Percentiles rank a stretch among this genome's conserved stretches.
Conservation (phyloP, 2,329 filamentous ascomycete genomes). For the Dactylonectria macrodidyma region DNA sequence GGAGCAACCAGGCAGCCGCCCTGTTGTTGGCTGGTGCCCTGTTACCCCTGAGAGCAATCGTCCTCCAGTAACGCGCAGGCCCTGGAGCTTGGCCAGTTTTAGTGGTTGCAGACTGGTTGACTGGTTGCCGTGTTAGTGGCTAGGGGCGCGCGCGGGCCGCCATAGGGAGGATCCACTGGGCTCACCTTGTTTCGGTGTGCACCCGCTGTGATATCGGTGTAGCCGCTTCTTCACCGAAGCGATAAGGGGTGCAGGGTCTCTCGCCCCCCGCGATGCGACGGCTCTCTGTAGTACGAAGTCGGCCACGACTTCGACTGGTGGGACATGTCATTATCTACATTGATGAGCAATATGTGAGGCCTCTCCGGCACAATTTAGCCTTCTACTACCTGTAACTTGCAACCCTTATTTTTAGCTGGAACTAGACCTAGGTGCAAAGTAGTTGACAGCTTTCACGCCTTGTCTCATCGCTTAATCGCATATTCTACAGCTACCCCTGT, state of each 20-base stretch:
- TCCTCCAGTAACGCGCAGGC: conserved; percentile 5
- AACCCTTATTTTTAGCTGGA: no score
- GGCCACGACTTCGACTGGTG: neutral
- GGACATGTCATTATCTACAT: no score
- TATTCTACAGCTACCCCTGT: conserved; percentile 31
- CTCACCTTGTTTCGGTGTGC: conserved; percentile 6
- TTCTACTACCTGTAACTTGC: neutral
- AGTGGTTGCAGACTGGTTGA: conserved; percentile 15
- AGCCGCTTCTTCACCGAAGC: conserved; percentile 14
- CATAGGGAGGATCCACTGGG: neutral
- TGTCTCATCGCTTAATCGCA: conserved; percentile 41
- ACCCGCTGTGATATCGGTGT: conserved; percentile 13
- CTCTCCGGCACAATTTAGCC: neutral
- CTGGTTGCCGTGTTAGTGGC: conserved; percentile 16
- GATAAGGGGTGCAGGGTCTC: conserved; percentile 19
- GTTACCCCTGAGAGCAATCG: conserved; percentile 15
- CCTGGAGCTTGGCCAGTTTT: conserved; percentile 6
- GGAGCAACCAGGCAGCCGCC: conserved; percentile 32
- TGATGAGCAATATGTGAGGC: neutral
- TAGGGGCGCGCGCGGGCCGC: conserved; percentile 1
- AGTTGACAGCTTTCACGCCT: conserved; percentile 29
- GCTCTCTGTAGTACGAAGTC: neutral
- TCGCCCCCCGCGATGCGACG: neutral
- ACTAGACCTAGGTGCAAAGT: neutral
- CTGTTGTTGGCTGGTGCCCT: neutral